Percentiles rank a stretch among this genome's conserved stretches.
Conservation (phyloP, 2,329 filamentous ascomycete species). For the Falciphora oryzae region DNA sequence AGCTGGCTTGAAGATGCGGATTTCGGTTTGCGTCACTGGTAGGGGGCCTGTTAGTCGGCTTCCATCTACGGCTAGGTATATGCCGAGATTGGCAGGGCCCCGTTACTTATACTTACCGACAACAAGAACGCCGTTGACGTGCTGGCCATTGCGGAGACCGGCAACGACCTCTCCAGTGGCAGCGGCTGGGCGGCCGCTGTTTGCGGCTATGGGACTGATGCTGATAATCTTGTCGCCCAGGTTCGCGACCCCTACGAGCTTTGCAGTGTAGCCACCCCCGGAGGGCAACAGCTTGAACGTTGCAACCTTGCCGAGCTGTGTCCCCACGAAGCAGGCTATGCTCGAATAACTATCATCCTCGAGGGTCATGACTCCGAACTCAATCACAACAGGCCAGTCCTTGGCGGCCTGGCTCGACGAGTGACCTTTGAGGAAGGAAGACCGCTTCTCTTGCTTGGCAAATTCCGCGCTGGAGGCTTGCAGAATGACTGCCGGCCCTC, state of each 20-base stretch:
- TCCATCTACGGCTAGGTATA: not conserved
- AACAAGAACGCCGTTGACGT: constrained; percentile 74
- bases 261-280: constrained; percentile 64
- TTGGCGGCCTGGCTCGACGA: constrained; percentile 31
- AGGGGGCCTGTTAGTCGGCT: constrained; percentile 21
- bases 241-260: constrained; percentile 61
- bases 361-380: constrained; percentile 89
- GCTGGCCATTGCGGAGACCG: constrained; percentile 67
- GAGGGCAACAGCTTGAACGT: constrained; percentile 88
- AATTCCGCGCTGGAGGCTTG: constrained; percentile 68
- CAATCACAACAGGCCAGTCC: constrained; percentile 76
- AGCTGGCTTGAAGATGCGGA: constrained; percentile 83
- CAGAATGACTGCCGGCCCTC: constrained; percentile 80
- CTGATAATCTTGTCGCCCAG: constrained; percentile 67
- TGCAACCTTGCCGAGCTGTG: constrained; percentile 72
- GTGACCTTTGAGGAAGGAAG: constrained; percentile 61
- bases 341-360: constrained; percentile 96
- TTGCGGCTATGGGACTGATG: constrained; percentile 72
- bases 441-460: constrained; percentile 67
- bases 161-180: constrained; percentile 72
- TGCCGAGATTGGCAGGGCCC: not conserved
- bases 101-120: constrained; percentile 46
- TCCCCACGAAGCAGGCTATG: constrained; percentile 87
- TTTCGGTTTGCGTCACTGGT: constrained; percentile 61
- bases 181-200: constrained; percentile 67